Evolutionary conservation across 176 grass and related monocot genomes (phyloP).

Genomic region (Raddia distichophylla): DNA sequence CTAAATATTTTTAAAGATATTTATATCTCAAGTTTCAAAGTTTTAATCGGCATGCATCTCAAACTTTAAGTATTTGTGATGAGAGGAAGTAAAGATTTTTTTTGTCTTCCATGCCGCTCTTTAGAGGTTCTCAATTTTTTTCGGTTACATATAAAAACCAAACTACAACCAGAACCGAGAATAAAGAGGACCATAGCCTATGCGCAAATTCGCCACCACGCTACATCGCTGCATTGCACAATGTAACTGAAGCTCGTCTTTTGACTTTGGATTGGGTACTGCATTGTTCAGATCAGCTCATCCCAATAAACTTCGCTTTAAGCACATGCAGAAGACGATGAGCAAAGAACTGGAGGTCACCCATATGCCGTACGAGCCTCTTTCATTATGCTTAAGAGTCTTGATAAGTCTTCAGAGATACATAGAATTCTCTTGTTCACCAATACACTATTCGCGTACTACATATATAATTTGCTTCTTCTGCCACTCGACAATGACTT

Average conservation of each 20-base stretch:
- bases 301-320: neutral
- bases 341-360: neutral
- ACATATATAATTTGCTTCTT: conserved; percentile 32
- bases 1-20: too few species aligned
- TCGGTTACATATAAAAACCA: too few species aligned
- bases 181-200: neutral
- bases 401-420: neutral
- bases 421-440: conserved; percentile 6
- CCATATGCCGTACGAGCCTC: neutral
- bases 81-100: too few species aligned
- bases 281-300: neutral
- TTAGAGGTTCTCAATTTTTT: too few species aligned
- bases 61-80: too few species aligned
- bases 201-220: neutral
- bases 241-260: neutral
- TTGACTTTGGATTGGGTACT: neutral
- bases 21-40: too few species aligned
- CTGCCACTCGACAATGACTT: conserved; percentile 50
- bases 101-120: too few species aligned
- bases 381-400: neutral
- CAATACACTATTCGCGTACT: conserved; percentile 31
- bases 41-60: too few species aligned
- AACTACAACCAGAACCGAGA: too few species aligned
- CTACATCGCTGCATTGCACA: neutral
- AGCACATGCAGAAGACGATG: neutral